Evolutionary conservation across 2,329 filamentous ascomycete species (phyloP), one percentile per base, ranked within the genome.

Genomic region (Aspergillus udagawae): DNA sequence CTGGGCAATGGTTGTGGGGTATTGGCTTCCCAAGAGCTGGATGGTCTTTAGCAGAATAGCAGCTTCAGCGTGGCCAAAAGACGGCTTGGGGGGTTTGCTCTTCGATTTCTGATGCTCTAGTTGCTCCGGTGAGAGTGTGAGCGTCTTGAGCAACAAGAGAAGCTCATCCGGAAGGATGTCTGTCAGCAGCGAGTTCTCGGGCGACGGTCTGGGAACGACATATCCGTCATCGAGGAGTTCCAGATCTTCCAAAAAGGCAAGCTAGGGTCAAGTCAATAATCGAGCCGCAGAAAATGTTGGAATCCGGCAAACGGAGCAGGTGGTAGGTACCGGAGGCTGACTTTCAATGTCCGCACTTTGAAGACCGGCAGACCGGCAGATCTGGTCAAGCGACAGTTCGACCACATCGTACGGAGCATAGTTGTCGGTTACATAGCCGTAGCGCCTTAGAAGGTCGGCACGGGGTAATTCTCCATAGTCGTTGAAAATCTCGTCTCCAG

Each of bases 391-490:
- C 0, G 88, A 80, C 35, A 96, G 75, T 70, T 97, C 92, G 1
- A 90, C 88, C 1, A 96, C 90, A 64, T 96, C 91, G 71, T 92
- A 91, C 44, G 86, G 81, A 9, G 85, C 78, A 65, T 96, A 92
- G 62, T 87, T 87, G 28, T 83, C 76, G 0, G 91, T 93, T n/a
- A 92, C 85, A 67, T 96, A 96, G 20, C 92, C 92, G 65, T 96
- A 96, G 14, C 92, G 82, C 38, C 92, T 82, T 10, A 96, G 81
- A 7, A 96, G 79, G 68, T 97, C 92, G 1, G 89, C 88, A 58
- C 90, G 89, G 9, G 91, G 89, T 3, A 95, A 83, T 5, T 91
- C 86, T 0, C 92, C 92, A 64, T 96, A 96, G 75, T 96, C 92
- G 71, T 96, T 96, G 69, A 92, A 84, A 20, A 96, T 84, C 72